Evolutionary conservation across 129 eudicot species (phyloP).

Genomic region (Sambucus nigra): DNA sequence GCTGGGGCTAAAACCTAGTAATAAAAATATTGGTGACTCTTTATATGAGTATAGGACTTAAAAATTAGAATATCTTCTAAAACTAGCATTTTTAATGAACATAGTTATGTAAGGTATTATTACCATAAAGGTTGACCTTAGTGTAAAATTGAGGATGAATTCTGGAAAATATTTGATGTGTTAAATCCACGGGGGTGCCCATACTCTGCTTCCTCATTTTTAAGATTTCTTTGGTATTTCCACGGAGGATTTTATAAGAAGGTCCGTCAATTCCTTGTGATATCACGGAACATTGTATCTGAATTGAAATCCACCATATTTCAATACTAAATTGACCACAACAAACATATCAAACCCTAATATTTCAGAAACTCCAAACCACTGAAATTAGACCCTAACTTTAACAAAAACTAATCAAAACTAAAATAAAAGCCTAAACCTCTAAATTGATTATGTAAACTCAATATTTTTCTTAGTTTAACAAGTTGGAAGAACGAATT

Average conservation of each 20-base stretch:
- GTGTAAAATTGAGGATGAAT: slow-evolving; percentile 3
- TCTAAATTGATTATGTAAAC: too few species aligned
- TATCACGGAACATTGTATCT: neutral
- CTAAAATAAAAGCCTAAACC: too few species aligned
- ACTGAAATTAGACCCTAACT: too few species aligned
- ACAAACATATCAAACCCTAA: too few species aligned
- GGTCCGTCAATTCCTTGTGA: slow-evolving; percentile 8
- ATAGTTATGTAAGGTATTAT: neutral
- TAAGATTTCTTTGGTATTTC: neutral
- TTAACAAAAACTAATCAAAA: too few species aligned
- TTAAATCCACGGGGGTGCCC: neutral
- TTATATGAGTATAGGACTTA: too few species aligned
- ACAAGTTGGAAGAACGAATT: too few species aligned
- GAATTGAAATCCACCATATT: slow-evolving; percentile 7
- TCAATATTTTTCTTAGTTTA: too few species aligned
- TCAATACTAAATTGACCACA: too few species aligned
- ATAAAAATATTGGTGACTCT: too few species aligned
- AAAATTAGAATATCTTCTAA: neutral
- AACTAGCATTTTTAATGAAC: neutral
- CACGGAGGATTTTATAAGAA: slow-evolving; percentile 2
- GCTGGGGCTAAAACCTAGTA: too few species aligned
- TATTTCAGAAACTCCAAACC: too few species aligned
- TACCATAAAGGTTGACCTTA: slow-evolving; percentile 13
- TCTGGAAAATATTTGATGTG: slow-evolving; percentile 16
- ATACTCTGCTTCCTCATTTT: neutral